A percentile compares a stretch with the other conserved stretches of the same genome.
Conservation (phyloP, 2,329 filamentous ascomycete species). For the Remersonia thermophila region DNA sequence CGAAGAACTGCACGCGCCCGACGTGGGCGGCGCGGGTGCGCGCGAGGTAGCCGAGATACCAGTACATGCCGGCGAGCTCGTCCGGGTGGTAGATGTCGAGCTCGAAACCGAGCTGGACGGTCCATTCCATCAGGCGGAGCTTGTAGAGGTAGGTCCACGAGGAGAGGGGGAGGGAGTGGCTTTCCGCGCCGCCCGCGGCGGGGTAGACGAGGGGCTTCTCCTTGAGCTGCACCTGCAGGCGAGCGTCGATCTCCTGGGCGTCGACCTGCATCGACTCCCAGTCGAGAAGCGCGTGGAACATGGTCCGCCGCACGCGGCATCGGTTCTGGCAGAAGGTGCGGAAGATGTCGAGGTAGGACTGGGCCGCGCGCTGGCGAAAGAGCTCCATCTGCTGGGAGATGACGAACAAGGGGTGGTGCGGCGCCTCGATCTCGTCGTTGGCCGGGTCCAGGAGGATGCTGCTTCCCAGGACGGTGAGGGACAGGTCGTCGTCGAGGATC, state of each 20-base stretch:
- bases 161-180: slow-evolving; percentile 61
- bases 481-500: slow-evolving; percentile 72
- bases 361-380: slow-evolving; percentile 46
- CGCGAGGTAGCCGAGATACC: slow-evolving; percentile 67
- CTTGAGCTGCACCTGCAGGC: slow-evolving; percentile 47
- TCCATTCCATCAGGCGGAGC: slow-evolving; percentile 73
- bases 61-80: slow-evolving; percentile 82
- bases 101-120: slow-evolving; percentile 88
- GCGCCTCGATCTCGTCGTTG: slow-evolving; percentile 66
- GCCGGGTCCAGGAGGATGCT: slow-evolving; percentile 57
- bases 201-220: slow-evolving; percentile 47
- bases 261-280: slow-evolving; percentile 79
- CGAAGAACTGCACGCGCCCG: slow-evolving; percentile 60
- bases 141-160: slow-evolving; percentile 90
- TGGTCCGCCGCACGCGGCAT: slow-evolving; percentile 75
- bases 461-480: slow-evolving; percentile 59
- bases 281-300: slow-evolving; percentile 70
- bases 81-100: slow-evolving; percentile 78
- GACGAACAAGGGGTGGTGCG: slow-evolving; percentile 60
- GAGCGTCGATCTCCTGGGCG: slow-evolving; percentile 62
- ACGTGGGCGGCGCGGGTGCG: slow-evolving; percentile 56
- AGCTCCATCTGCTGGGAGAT: slow-evolving; percentile 63
- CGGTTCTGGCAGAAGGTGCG: slow-evolving; percentile 81
- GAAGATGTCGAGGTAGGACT: slow-evolving; percentile 73
- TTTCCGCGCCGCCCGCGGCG: slow-evolving; percentile 33